Percentiles rank a stretch among this genome's conserved stretches.
Conservation (phyloP, 106 monocot genomes). For the Dendrobium officinale region DNA sequence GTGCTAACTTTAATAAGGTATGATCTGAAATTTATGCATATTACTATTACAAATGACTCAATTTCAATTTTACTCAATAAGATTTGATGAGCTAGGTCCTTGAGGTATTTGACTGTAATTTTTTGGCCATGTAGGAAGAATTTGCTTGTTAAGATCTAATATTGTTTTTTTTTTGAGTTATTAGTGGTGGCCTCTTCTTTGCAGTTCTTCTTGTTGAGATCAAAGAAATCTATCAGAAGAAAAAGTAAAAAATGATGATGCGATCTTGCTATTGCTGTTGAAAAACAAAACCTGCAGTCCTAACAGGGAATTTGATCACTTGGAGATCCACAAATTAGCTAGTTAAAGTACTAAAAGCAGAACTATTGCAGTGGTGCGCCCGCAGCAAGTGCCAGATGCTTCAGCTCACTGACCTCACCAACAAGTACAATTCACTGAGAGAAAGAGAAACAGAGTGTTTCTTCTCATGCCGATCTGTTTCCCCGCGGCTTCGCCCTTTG, state of each 20-base stretch:
- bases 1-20: no score
- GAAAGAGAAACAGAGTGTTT: not conserved
- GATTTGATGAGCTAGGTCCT: no score
- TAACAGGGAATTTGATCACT: conserved; percentile 5
- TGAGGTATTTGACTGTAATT: no score
- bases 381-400: conserved; percentile 3
- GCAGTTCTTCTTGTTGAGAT: conserved; percentile 68
- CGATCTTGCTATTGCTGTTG: conserved; percentile 64
- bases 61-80: no score
- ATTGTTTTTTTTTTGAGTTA: no score
- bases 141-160: no score
- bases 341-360: conserved; percentile 73
- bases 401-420: not conserved
- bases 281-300: conserved; percentile 18
- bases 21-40: no score
- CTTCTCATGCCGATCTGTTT: not conserved
- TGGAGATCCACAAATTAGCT: conserved; percentile 60
- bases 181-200: not conserved
- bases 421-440: not conserved
- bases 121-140: no score
- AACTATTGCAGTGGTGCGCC: conserved; percentile 60
- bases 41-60: no score
- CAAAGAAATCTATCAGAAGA: conserved; percentile 63
- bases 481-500: not conserved
- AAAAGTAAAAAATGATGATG: conserved; percentile 30